Evolutionary conservation across 2,329 filamentous ascomycete species (phyloP).

Genomic region (Teratosphaeria viscida): DNA sequence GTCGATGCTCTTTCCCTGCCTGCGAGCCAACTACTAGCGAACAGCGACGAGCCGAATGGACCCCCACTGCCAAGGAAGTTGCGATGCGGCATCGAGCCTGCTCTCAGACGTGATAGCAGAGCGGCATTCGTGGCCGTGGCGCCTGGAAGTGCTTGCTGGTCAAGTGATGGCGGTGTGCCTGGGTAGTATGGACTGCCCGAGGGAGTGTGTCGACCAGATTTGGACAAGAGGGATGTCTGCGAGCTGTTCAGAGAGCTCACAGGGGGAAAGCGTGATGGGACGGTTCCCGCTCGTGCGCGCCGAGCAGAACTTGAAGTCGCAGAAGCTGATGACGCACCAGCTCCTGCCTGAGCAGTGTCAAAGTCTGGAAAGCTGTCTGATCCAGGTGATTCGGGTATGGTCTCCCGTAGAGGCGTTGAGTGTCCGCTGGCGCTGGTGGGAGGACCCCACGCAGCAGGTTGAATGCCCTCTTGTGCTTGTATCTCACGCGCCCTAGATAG

Average conservation of each 20-base stretch:
- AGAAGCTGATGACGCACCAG: slow-evolving; percentile 13
- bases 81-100: slow-evolving; percentile 88
- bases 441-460: slow-evolving; percentile 72
- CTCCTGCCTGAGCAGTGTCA: slow-evolving; percentile 31
- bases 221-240: slow-evolving; percentile 53
- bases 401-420: slow-evolving; percentile 90
- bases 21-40: slow-evolving; percentile 73
- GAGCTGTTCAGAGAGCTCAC: slow-evolving; percentile 54
- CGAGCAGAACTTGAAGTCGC: slow-evolving; percentile 34
- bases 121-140: slow-evolving; percentile 51
- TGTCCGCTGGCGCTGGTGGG: slow-evolving; percentile 93
- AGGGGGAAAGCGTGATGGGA: slow-evolving; percentile 88
- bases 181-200: slow-evolving; percentile 81
- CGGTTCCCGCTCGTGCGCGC: slow-evolving; percentile 80
- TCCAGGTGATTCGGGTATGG: slow-evolving; percentile 91
- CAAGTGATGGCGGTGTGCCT: slow-evolving; percentile 29
- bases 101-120: slow-evolving; percentile 73
- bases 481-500: slow-evolving; percentile 80
- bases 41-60: slow-evolving; percentile 82
- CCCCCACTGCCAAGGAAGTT: slow-evolving; percentile 49
- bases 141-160: slow-evolving; percentile 32
- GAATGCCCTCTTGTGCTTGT: slow-evolving; percentile 85
- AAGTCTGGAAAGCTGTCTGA: slow-evolving; percentile 90
- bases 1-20: slow-evolving; percentile 78
- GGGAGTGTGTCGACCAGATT: slow-evolving; percentile 74